A percentile compares a stretch with the other conserved stretches of the same genome.
These are phyloP conservation scores for Globisporangium polare DNA, from an alignment of 352 stramenopile species.

Conservation along the genomic window DNA sequence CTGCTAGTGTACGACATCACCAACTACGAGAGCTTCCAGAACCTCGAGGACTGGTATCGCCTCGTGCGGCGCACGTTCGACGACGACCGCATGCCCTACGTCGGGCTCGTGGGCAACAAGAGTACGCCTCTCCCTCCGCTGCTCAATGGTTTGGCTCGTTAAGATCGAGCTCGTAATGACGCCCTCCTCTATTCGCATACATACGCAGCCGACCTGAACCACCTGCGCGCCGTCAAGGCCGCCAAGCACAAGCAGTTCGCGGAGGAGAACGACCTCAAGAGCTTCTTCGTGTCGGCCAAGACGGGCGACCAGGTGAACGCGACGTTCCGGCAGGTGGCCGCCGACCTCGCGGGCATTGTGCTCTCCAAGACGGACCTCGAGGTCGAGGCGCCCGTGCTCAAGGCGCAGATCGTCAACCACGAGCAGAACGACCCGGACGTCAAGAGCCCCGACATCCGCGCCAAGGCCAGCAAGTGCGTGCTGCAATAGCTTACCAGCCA, in stretches of 20 bases:
- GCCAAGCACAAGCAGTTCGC: conserved; percentile 91
- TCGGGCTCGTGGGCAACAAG: conserved; percentile 92
- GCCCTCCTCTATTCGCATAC: too few relatives aligned
- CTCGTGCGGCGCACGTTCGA: conserved; percentile 89
- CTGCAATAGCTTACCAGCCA: conserved; percentile 32
- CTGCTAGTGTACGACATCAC: conserved; percentile 95
- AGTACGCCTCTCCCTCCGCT: too few relatives aligned
- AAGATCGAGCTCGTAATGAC: background rate
- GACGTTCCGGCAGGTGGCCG: conserved; percentile 82
- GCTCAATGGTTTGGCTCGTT: too few relatives aligned
- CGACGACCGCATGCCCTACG: conserved; percentile 84
- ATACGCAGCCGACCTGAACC: conserved; percentile 90
- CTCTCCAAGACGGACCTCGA: conserved; percentile 87
- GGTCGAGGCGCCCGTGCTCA: conserved; percentile 79
- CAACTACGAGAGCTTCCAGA: conserved; percentile 94
- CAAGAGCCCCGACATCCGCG: conserved; percentile 68
- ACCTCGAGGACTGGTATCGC: conserved; percentile 94
- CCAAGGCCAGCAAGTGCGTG: conserved; percentile 42
- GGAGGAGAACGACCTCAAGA: conserved; percentile 91
- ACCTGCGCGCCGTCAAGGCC: conserved; percentile 86
- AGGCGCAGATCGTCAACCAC: conserved; percentile 92
- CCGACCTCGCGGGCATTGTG: conserved; percentile 77
- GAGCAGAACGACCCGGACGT: conserved; percentile 88
- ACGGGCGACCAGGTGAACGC: conserved; percentile 90
- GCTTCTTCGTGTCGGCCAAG: conserved; percentile 93